phyloP scores from a whole-genome alignment of 768 basidiomycete genomes.

The Leucocoprinus birnbaumii region DNA sequence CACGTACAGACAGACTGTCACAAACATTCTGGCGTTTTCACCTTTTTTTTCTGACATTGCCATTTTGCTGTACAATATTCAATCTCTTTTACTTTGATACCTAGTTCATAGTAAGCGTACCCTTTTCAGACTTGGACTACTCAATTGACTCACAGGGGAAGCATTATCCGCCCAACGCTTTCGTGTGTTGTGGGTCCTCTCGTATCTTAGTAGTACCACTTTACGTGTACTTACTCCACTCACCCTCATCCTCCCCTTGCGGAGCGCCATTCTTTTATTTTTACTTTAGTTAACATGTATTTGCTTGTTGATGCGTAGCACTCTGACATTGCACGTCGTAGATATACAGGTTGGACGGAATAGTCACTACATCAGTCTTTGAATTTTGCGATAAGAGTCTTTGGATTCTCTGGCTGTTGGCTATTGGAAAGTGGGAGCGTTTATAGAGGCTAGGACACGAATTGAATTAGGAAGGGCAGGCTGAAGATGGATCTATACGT shows the following conservation, averaged over 20 bases:
- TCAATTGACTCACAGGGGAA: neutral
- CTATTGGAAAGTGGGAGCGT: too few species aligned
- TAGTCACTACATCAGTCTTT: neutral
- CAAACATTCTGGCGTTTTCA: too few species aligned
- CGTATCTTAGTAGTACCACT: neutral
- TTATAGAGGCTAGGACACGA: too few species aligned
- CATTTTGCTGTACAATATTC: slow-evolving; percentile 1
- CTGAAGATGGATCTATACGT: too few species aligned
- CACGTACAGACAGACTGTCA: too few species aligned
- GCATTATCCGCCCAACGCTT: neutral
- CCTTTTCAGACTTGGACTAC: neutral
- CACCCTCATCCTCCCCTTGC: neutral
- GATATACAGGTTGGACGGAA: neutral
- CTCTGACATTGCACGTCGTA: neutral
- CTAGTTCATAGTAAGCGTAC: neutral
- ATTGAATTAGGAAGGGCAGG: too few species aligned
- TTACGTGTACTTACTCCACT: neutral
- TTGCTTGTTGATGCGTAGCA: neutral
- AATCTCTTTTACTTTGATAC: neutral
- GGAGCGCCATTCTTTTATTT: neutral
- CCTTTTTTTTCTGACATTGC: neutral
- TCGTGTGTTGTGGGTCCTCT: neutral
- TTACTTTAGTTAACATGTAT: neutral
- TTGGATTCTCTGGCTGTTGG: too few species aligned
- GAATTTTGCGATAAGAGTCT: too few species aligned